These are phyloP conservation scores for Wickerhamomyces sp. DNA, from an alignment of 1,139 yeast genomes.

Conservation along the genomic window DNA sequence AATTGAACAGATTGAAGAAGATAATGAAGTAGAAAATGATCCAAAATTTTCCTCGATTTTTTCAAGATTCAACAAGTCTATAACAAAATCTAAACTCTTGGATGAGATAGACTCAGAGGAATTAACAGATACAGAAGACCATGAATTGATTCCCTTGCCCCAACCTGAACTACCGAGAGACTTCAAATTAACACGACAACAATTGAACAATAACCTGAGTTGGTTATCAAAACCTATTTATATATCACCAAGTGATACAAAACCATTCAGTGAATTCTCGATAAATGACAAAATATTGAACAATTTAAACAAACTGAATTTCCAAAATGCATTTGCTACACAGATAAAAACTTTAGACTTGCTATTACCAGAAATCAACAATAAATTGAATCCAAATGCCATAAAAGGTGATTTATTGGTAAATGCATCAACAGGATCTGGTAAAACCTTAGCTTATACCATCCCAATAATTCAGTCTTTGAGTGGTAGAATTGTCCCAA, in stretches of 20 bases:
- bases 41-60: constrained; percentile 30
- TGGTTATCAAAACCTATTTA: constrained; percentile 70
- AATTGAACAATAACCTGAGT: constrained; percentile 41
- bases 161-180: constrained; percentile 69
- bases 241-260: constrained; percentile 39
- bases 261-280: constrained; percentile 39
- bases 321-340: constrained; percentile 66
- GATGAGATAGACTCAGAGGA: constrained; percentile 10
- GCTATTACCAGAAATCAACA: constrained; percentile 47
- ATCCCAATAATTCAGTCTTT: constrained; percentile 78
- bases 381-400: constrained; percentile 49
- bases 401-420: constrained; percentile 69
- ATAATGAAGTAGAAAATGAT: constrained; percentile 15
- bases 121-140: constrained; percentile 25
- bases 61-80: constrained; percentile 36
- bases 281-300: constrained; percentile 33
- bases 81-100: constrained; percentile 23
- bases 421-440: constrained; percentile 95
- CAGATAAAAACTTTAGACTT: constrained; percentile 64
- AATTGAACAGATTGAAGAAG: constrained; percentile 3
- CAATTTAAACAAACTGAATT: constrained; percentile 45
- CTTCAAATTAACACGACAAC: constrained; percentile 34
- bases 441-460: constrained; percentile 88
- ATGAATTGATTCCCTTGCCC: constrained; percentile 74
- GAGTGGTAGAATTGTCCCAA: constrained; percentile 60